Evolutionary conservation across 306 rosid species (phyloP), one percentile per base, ranked within the genome.

Genomic region (Prosopis cineraria): DNA sequence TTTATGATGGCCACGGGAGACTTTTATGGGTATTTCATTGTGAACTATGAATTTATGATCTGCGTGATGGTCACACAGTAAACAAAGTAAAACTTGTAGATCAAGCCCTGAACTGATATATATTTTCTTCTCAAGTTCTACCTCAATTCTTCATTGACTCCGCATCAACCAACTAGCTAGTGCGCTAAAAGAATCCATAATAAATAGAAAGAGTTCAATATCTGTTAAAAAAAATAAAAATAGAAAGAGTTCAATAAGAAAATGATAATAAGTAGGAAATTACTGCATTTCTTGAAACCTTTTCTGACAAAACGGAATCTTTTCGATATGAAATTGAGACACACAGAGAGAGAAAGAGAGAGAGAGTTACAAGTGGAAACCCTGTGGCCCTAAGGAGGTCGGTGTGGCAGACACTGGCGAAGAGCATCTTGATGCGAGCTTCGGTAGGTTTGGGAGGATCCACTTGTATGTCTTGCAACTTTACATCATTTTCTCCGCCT

Each of bases 331-430:
- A 56, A 56, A 56, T 25, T 19, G 14, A 56, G 5, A 56, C n/a
- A n/a, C n/a, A n/a, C n/a, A 25, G 16, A 56, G 31, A 0, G 13
- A 52, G 7, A 53, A 9, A 53, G 7, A 22, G 6, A 53, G 64
- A 30, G 25, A 31, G 68, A 4, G 10, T 63, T 36, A 63, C 68
- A 10, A 31, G 5, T n/a, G 43, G 14, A 17, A 63, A 9, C 33
- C 68, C 68, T 33, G 6, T 16, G 12, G 68, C 68, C 43, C 43
- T 16, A 1, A 19, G 0, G 24, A 63, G 68, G 9, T 63, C 68
- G 41, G 68, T 63, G 68, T 63, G 68, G 68, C 41, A 62, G 41
- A 62, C n/a, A 31, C 68, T 62, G 24, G 68, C 68, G 16, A 11
- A 31, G 1, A 62, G 25, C 68, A 62, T 16, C 24, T 62, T 62